Percentiles rank a stretch among this genome's conserved stretches.
phyloP scores from a whole-genome alignment of 2,329 filamentous ascomycete species.

The Cytospora chrysosperma region DNA sequence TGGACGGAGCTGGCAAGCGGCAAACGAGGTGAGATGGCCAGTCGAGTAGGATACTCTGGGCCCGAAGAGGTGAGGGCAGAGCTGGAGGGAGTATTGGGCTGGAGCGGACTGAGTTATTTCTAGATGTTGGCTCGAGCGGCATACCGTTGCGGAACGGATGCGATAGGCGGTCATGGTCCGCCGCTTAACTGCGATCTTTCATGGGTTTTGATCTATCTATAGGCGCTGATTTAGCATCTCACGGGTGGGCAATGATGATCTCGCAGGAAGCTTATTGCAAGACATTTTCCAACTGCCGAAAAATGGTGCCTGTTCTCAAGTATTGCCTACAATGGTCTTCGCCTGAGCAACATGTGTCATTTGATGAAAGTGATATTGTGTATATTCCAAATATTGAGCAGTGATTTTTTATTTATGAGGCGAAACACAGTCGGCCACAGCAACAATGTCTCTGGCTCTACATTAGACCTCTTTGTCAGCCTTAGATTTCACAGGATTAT shows the following conservation, averaged over 20 bases:
- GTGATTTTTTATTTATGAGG: background rate
- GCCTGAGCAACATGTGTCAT: background rate
- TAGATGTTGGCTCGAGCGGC: conserved; percentile 26
- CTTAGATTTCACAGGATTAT: conserved; percentile 23
- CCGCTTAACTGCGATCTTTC: background rate
- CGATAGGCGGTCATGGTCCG: background rate
- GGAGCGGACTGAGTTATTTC: conserved; percentile 61
- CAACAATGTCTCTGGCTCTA: background rate
- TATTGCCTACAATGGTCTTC: background rate
- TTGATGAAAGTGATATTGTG: background rate
- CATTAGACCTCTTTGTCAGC: conserved; percentile 5
- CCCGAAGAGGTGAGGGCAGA: conserved; percentile 69
- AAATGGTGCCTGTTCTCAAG: background rate
- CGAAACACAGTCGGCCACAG: too few relatives aligned
- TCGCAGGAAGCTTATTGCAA: background rate
- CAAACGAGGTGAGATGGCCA: conserved; percentile 69
- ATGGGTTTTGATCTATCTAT: background rate
- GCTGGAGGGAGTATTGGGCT: conserved; percentile 62
- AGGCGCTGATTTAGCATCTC: background rate
- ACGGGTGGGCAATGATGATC: background rate
- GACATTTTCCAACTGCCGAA: background rate
- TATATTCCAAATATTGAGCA: background rate
- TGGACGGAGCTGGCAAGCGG: conserved; percentile 76
- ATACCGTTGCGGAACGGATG: background rate
- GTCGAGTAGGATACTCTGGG: conserved; percentile 66